phyloP scores from a whole-genome alignment of 768 basidiomycete species.

The Boletus reticuloceps region DNA sequence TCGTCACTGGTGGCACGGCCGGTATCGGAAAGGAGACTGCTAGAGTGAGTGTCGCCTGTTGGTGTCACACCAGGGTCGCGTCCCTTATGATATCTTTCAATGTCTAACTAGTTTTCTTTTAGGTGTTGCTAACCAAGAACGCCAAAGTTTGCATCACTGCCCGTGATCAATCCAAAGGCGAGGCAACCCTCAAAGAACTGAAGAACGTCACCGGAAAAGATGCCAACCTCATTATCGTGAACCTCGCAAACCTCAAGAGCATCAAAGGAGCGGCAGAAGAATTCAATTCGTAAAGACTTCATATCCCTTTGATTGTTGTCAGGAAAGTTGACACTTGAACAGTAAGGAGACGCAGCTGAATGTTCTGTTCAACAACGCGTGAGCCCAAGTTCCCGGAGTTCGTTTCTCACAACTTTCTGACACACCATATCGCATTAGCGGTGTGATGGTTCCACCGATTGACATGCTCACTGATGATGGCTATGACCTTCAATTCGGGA shows the following conservation, averaged over 20 bases:
- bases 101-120: background rate
- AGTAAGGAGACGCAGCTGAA: conserved; percentile 24
- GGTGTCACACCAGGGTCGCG: background rate
- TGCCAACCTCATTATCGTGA: conserved; percentile 36
- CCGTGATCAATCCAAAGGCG: conserved; percentile 18
- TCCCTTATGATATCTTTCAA: no score
- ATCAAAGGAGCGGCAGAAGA: conserved; percentile 40
- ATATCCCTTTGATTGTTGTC: no score
- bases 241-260: conserved; percentile 39
- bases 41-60: conserved; percentile 7
- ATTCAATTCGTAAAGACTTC: conserved; percentile 30
- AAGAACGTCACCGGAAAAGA: conserved; percentile 26
- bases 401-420: background rate
- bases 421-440: conserved; percentile 17
- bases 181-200: conserved; percentile 14
- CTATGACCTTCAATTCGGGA: conserved; percentile 42
- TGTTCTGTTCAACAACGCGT: conserved; percentile 33
- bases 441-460: conserved; percentile 29
- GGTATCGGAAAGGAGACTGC: conserved; percentile 52
- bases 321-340: background rate
- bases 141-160: conserved; percentile 31
- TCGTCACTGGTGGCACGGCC: conserved; percentile 47
- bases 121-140: conserved; percentile 26
- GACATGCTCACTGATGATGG: conserved; percentile 35
- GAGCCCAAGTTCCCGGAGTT: background rate